A percentile compares a stretch with the other conserved stretches of the same genome.
Conservation (phyloP, 139 green algal species). For the Chlamydomonas sp. region DNA sequence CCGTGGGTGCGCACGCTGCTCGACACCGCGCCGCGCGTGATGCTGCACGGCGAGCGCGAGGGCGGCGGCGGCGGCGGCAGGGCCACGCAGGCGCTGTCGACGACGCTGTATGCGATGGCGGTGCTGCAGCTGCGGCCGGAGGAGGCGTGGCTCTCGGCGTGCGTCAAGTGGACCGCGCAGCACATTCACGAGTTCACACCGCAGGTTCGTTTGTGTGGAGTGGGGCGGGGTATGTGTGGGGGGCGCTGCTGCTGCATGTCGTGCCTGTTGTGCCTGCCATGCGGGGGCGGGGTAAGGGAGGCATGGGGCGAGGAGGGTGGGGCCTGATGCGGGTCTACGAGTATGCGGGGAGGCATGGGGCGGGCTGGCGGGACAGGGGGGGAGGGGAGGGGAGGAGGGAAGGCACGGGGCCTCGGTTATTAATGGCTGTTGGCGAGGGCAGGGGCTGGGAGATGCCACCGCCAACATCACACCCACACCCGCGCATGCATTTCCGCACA, state of each 20-base stretch:
- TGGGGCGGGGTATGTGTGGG: background rate
- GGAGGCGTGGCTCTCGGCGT: background rate
- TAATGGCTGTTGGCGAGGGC: background rate
- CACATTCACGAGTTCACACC: background rate
- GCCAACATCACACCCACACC: background rate
- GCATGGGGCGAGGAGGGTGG: background rate
- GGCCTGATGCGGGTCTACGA: too few species aligned
- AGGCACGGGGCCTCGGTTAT: too few species aligned
- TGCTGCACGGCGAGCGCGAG: background rate
- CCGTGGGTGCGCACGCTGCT: background rate
- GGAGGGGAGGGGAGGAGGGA: too few species aligned
- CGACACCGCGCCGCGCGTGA: too few species aligned
- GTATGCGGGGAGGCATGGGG: too few species aligned
- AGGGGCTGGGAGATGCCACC: background rate
- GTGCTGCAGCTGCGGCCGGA: background rate
- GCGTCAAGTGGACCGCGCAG: background rate
- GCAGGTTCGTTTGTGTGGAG: background rate
- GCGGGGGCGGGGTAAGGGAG: background rate
- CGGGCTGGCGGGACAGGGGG: too few species aligned
- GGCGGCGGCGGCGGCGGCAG: background rate
- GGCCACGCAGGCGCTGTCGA: background rate
- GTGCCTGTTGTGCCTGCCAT: background rate
- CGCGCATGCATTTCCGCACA: background rate
- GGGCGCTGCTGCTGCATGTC: background rate
- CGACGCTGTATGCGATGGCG: constrained; percentile 2